Evolutionary conservation across 2,329 filamentous ascomycete species (phyloP).

Genomic region (Fusarium sp.): DNA sequence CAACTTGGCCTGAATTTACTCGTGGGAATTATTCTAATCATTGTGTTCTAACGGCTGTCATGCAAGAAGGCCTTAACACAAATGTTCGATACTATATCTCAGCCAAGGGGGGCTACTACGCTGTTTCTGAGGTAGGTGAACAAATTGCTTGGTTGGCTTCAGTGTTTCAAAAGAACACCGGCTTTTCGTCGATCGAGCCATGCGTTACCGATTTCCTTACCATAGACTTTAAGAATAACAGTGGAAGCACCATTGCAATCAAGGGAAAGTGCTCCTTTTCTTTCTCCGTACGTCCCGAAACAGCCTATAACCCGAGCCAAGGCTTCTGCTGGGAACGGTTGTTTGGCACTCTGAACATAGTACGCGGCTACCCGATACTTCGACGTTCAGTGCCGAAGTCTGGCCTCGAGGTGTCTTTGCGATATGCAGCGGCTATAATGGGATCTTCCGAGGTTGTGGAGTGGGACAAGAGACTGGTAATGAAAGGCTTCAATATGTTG

Average conservation of each 20-base stretch:
- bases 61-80: not conserved
- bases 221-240: fast-evolving
- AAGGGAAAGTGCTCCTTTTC: not conserved
- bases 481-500: conserved; percentile 17
- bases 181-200: not conserved
- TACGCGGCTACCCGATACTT: not conserved
- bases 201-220: not conserved
- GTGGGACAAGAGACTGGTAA: not conserved
- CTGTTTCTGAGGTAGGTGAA: conserved; percentile 10
- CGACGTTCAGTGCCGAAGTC: not conserved
- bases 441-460: not conserved
- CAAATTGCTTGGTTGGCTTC: conserved; percentile 14
- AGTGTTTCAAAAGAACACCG: not conserved
- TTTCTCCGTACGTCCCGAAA: fast-evolving
- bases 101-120: not conserved
- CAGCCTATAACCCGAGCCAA: too few relatives aligned
- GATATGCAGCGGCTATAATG: not conserved
- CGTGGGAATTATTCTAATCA: not conserved
- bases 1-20: not conserved
- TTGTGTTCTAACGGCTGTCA: not conserved
- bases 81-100: not conserved
- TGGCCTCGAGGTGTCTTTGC: conserved; percentile 7
- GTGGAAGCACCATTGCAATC: fast-evolving
- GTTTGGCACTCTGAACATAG: not conserved
- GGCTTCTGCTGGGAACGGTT: conserved; percentile 14